A percentile compares a stretch with the other conserved stretches of the same genome.
Evolutionary conservation across 148 eudicot species (phyloP).

Genomic region (Spergularia bocconei): DNA sequence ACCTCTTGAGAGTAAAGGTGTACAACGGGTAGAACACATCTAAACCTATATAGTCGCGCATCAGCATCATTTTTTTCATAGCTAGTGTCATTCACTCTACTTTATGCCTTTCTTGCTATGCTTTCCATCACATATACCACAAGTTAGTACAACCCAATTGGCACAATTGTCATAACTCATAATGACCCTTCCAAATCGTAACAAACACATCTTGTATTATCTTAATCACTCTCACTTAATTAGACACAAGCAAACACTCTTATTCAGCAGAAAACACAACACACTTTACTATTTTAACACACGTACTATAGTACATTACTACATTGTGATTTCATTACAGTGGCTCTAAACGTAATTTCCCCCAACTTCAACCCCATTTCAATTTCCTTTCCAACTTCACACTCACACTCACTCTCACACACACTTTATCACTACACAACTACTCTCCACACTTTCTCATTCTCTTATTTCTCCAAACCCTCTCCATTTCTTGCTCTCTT

Average conservation of each 20-base stretch:
- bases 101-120: background rate
- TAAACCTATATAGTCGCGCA: too few relatives aligned
- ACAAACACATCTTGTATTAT: too few relatives aligned
- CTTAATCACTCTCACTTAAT: background rate
- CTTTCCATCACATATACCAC: too few relatives aligned
- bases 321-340: background rate
- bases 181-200: too few relatives aligned
- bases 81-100: background rate
- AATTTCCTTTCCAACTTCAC: conserved; percentile 19
- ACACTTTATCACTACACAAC: background rate
- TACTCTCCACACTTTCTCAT: conserved; percentile 7
- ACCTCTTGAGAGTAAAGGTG: too few relatives aligned
- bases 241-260: background rate
- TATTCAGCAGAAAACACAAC: background rate
- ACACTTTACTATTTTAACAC: background rate
- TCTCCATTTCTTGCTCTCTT: conserved; percentile 11
- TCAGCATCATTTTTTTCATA: too few relatives aligned
- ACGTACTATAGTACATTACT: too few relatives aligned
- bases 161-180: too few relatives aligned
- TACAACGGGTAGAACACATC: too few relatives aligned
- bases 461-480: conserved; percentile 2
- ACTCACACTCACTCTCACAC: conserved; percentile 8
- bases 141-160: too few relatives aligned
- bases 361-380: conserved; percentile 11
- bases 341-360: conserved; percentile 1